Evolutionary conservation across 257 asterid genomes (phyloP).

Genomic region (Nicotiana paniculata): DNA sequence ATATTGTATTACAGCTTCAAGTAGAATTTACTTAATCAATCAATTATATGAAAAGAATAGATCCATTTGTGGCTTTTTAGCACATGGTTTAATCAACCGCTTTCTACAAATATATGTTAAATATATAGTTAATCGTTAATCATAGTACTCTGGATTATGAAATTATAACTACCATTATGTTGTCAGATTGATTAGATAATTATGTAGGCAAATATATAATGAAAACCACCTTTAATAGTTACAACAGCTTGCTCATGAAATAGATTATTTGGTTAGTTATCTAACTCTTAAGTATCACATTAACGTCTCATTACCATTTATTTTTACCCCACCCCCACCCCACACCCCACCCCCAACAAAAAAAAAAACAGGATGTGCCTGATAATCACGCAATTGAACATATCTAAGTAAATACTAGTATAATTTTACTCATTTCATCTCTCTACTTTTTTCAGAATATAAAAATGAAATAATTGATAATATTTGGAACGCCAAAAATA

Average conservation of each 20-base stretch:
- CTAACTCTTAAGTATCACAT: neutral
- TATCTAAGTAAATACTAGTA: no score
- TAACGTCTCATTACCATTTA: no score
- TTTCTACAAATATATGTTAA: neutral
- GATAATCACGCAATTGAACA: no score
- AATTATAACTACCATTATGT: conserved; percentile 9
- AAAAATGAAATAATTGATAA: no score
- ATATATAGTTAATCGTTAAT: neutral
- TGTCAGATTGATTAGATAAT: conserved; percentile 30
- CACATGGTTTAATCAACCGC: neutral
- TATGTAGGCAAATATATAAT: conserved; percentile 20
- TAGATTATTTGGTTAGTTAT: neutral
- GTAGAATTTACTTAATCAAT: neutral
- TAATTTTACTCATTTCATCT: no score
- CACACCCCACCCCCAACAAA: no score
- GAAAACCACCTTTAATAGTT: conserved; percentile 29
- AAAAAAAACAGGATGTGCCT: no score
- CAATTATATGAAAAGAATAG: neutral
- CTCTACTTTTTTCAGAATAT: no score
- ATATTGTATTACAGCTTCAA: neutral
- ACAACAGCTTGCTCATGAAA: conserved; percentile 11
- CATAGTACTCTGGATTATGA: neutral
- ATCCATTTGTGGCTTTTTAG: neutral
- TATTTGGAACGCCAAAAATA: no score
- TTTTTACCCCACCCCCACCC: no score